Percentiles rank a stretch among this genome's conserved stretches.
These are phyloP conservation scores for Bipolaris bicolor DNA, from an alignment of 2,329 filamentous ascomycete species.

Conservation along the genomic window DNA sequence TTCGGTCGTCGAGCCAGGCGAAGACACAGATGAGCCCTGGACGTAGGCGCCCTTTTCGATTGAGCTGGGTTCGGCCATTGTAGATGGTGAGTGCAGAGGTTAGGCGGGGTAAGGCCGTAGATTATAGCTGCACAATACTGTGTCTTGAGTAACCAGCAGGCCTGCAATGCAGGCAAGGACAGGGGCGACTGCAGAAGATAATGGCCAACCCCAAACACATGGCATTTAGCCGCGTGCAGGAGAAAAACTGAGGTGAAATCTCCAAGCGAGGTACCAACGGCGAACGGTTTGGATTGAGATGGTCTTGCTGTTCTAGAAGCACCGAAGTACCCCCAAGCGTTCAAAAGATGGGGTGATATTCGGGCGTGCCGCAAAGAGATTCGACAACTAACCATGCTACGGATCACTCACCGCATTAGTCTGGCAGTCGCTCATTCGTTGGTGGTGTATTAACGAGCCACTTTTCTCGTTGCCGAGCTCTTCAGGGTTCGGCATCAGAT, in stretches of 20 bases:
- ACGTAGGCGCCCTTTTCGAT: conserved; percentile 20
- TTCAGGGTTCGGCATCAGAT: neutral
- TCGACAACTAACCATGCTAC: neutral
- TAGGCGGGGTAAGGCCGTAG: neutral
- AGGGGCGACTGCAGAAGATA: neutral
- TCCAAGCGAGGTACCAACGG: neutral
- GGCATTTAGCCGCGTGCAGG: neutral
- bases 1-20: conserved; percentile 9
- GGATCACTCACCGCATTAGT: neutral
- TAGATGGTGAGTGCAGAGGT: neutral
- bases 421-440: neutral
- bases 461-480: neutral
- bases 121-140: neutral
- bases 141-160: neutral
- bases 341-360: neutral
- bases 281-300: neutral
- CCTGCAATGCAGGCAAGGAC: neutral
- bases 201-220: neutral
- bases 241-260: neutral
- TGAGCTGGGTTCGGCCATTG: conserved; percentile 10
- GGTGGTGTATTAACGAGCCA: neutral
- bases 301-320: neutral
- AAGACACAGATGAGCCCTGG: conserved; percentile 13
- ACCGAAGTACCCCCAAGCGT: neutral
- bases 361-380: neutral